Base-by-base conservation (phyloP, 306 rosid species). In the Echinosophora koreensis region DNA sequence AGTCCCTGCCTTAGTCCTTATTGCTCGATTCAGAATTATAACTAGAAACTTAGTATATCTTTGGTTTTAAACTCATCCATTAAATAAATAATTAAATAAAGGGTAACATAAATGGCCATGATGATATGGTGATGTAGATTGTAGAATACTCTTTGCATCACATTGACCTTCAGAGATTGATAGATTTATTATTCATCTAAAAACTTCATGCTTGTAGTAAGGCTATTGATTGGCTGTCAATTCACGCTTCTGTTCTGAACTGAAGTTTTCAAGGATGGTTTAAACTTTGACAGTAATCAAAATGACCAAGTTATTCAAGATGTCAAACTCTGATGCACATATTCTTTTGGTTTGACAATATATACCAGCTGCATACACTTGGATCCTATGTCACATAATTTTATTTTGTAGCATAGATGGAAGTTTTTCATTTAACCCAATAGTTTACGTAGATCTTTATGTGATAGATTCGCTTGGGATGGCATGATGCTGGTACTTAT, bases 401-500 rank as follows among this genome's bases (percentile, higher is more conserved):
- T 47, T 16, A 56, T 27, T 68, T 17, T 69, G 59, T 46, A 51
- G 74, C 52, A 18, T 28, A 49, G 14, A 30, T 62, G 27, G 15
- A 60, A 9, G 50, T 8, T 12, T 5, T 73, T 42, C 37, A 4
- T 74, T 68, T 39, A 7, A 34, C 64, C 74, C 69, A 41, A 66
- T 39, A 17, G 35, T 46, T 69, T 32, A 63, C 30, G 5, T 74
- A 15, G n/a, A 51, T n/a, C 75, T 66, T 46, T 37, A 49, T 73
- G 61, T 59, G 66, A 49, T 81, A 96, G 99, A 86, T 96, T 79
- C 98, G 97, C 67, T 67, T 96, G 83, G 99, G 98, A 66, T 96
- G 99, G 99, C 99, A 96, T 74, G 98, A 96, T 88, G 88, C 99
- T 82, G 97, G 98, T 73, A 92, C 99, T 55, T 96, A 87, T 67